These are phyloP conservation scores for Aspergillus sojae DNA, from an alignment of 2,329 filamentous ascomycete species.

Conservation along the genomic window DNA sequence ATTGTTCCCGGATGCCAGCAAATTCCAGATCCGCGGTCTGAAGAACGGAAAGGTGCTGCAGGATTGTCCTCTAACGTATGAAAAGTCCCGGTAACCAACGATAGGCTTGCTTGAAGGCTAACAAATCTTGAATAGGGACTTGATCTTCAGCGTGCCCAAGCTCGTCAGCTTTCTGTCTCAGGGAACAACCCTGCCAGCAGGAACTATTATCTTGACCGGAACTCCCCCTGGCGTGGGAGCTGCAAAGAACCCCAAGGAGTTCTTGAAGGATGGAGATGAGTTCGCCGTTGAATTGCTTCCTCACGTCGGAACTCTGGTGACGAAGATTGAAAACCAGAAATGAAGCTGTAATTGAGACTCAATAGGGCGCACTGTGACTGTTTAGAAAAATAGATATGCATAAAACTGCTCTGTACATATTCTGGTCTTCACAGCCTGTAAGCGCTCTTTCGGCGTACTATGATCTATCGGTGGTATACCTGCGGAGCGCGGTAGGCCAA, in stretches of 20 bases:
- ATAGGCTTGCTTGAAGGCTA: slow-evolving; percentile 6
- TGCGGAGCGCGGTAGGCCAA: no score
- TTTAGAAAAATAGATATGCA: background rate
- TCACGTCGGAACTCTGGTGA: slow-evolving; percentile 53
- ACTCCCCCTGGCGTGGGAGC: slow-evolving; percentile 48
- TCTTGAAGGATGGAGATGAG: slow-evolving; percentile 49
- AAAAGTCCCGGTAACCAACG: background rate
- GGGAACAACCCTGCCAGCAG: slow-evolving; percentile 46
- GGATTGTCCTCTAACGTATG: slow-evolving; percentile 47
- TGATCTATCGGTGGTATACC: no score
- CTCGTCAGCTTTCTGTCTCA: slow-evolving; percentile 44
- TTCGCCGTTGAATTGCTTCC: slow-evolving; percentile 54
- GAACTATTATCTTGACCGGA: slow-evolving; percentile 48
- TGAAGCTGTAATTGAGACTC: background rate
- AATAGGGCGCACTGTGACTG: background rate
- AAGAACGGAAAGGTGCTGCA: slow-evolving; percentile 58
- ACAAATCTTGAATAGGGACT: slow-evolving; percentile 44
- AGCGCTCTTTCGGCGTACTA: no score
- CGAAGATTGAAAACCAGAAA: slow-evolving; percentile 42
- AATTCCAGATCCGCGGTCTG: slow-evolving; percentile 37
- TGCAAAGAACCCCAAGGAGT: slow-evolving; percentile 45
- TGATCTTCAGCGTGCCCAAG: slow-evolving; percentile 57
- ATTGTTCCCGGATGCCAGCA: slow-evolving; percentile 33
- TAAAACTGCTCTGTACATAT: background rate
- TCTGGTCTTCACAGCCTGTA: background rate